Percentiles rank a stretch among this genome's conserved stretches.
These are phyloP conservation scores for Leishmania turanica DNA, from an alignment of 208 protist species.

Conservation along the genomic window DNA sequence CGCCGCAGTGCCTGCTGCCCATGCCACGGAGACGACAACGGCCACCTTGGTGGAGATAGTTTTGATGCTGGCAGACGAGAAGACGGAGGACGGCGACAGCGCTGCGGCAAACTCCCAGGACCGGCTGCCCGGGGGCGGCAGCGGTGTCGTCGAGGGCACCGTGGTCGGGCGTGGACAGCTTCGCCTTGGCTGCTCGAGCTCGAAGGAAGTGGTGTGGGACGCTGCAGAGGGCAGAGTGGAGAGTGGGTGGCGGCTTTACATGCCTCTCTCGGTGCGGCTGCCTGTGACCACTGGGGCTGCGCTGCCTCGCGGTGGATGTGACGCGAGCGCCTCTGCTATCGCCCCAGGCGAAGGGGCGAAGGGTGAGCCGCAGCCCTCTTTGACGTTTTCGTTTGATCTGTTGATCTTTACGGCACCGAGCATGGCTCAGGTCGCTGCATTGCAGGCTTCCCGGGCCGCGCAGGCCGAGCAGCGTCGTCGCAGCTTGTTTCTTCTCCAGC, in stretches of 20 bases:
- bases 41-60: slow-evolving; percentile 12
- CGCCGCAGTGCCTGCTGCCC: not conserved
- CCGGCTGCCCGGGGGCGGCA: not conserved
- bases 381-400: slow-evolving; percentile 7
- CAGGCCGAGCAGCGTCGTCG: slow-evolving; percentile 5
- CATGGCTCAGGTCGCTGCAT: slow-evolving; percentile 19
- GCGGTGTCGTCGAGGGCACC: not conserved
- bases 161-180: slow-evolving; percentile 12
- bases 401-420: slow-evolving; percentile 24
- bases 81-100: not conserved
- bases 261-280: slow-evolving; percentile 11
- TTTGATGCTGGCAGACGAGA: slow-evolving; percentile 2
- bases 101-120: not conserved
- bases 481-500: slow-evolving; percentile 9
- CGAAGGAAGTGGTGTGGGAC: slow-evolving; percentile 13
- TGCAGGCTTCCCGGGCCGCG: slow-evolving; percentile 6
- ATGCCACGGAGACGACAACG: not conserved
- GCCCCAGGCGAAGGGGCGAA: not conserved
- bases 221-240: slow-evolving; percentile 11
- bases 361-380: not conserved
- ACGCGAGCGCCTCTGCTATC: not conserved
- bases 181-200: not conserved
- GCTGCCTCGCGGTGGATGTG: not conserved
- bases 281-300: slow-evolving; percentile 7
- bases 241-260: slow-evolving; percentile 23